These are phyloP conservation scores for Euryodendron excelsum DNA, from an alignment of 148 eudicot genomes.

Conservation along the genomic window DNA sequence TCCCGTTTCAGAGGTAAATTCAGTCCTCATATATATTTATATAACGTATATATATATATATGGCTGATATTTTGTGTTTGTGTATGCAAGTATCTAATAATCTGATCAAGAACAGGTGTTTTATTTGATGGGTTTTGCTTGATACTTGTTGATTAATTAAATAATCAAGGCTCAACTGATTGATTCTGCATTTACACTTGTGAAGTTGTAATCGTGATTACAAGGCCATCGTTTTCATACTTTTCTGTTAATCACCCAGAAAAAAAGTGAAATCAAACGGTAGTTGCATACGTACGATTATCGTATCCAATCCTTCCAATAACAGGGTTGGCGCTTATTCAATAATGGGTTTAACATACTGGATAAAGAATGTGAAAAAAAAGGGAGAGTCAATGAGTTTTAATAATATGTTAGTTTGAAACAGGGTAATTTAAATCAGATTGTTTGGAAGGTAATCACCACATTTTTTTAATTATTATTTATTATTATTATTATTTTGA, in stretches of 20 bases:
- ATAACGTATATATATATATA: neutral
- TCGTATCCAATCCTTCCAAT: too few species aligned
- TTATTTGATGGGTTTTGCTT: neutral
- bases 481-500: too few species aligned
- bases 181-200: neutral
- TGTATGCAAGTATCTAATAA: neutral
- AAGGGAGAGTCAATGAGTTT: neutral
- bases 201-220: neutral
- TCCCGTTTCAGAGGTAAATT: neutral
- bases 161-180: too few species aligned
- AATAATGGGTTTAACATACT: neutral
- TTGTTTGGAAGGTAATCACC: neutral
- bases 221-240: neutral
- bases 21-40: too few species aligned
- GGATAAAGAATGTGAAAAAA: neutral
- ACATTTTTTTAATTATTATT: neutral
- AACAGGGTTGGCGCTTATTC: too few species aligned
- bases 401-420: neutral
- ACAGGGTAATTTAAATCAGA: neutral
- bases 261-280: neutral
- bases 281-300: neutral
- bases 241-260: neutral
- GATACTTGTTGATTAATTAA: neutral
- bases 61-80: neutral
- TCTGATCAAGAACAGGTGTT: neutral